Base-by-base conservation (phyloP, 805 yeast species). In the Geotrichum ghanense region DNA sequence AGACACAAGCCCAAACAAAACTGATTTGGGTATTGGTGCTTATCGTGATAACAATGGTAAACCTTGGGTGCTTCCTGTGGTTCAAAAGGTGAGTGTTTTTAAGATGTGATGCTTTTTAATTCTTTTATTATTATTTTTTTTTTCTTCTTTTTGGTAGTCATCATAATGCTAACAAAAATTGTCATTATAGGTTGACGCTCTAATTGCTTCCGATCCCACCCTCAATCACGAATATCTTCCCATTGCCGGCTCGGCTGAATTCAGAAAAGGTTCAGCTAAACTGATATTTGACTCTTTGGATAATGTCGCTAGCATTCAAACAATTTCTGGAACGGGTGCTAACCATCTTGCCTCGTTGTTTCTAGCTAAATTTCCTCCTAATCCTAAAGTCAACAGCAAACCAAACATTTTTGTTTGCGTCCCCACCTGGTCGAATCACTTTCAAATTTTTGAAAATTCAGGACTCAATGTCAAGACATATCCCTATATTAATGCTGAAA, bases 341-440 rank as follows among this genome's bases (percentile, higher is more conserved):
- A 70, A 89, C 58, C 97, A 89, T 58, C 68, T 89, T 56, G 92
- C 89, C 24, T 95, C 87, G n/a, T 66, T 67, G 48, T 81, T 83
- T 57, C 66, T 83, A 53, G 67, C 73, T 58, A 68, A 73, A 37
- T 78, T 76, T 57, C 75, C 70, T 55, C 60, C 66, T 21, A 43
- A 34, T 26, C 51, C 50, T 46, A 47, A 9, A 22, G 54, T 54
- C 27, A 63, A 60, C 31, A 57, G 58, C 34, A 55, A 56, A 19
- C 24, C 48, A 22, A 55, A 68, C 61, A 71, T 89, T 43, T 87
- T 86, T 64, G 61, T 89, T 45, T 83, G 95, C 12, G 69, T 74
- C 49, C 98, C 98, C 54, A 88, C 97, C n/a, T 90, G 98, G 98
- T 95, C 92, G 45, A 92, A 92, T 71, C 98, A 90, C 69, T 72